Conservation (phyloP, 345 rosid genomes). For the Gossypium raimondii region DNA sequence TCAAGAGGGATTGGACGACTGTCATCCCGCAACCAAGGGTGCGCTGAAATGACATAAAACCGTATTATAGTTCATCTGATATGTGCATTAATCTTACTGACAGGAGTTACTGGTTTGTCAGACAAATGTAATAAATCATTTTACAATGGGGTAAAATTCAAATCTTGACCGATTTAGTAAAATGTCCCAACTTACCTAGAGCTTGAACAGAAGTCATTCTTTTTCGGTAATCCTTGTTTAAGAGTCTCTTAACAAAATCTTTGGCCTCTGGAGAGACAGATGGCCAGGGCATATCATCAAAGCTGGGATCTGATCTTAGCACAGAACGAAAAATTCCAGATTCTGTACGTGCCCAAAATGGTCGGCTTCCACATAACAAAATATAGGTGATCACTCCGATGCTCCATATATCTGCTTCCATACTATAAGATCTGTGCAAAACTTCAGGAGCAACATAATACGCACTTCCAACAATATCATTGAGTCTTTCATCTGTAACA, state of each 20-base stretch:
- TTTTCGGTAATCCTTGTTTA: constrained; percentile 78
- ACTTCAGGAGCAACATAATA: constrained; percentile 90
- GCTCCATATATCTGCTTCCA: constrained; percentile 88
- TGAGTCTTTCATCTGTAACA: constrained; percentile 65
- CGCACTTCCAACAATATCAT: constrained; percentile 86
- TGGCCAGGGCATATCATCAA: constrained; percentile 80
- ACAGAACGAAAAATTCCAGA: constrained; percentile 84
- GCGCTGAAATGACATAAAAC: constrained; percentile 40
- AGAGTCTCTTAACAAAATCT: constrained; percentile 79
- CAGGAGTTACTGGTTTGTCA: background rate
- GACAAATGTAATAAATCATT: background rate
- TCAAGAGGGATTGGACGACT: constrained; percentile 53
- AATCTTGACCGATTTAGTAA: background rate
- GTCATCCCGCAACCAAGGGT: constrained; percentile 68
- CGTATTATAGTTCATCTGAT: background rate
- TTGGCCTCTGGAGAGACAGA: constrained; percentile 67
- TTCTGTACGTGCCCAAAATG: constrained; percentile 86
- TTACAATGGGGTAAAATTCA: background rate
- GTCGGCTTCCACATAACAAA: constrained; percentile 79
- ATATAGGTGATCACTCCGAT: constrained; percentile 76
- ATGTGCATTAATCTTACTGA: background rate
- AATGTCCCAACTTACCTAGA: constrained; percentile 48
- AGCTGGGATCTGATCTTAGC: constrained; percentile 68
- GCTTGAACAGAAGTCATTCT: constrained; percentile 89
- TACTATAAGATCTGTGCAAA: constrained; percentile 72